A percentile compares a stretch with the other conserved stretches of the same genome.
phyloP scores from a whole-genome alignment of 257 asterid species.

The Solanum pinnatisectum region DNA sequence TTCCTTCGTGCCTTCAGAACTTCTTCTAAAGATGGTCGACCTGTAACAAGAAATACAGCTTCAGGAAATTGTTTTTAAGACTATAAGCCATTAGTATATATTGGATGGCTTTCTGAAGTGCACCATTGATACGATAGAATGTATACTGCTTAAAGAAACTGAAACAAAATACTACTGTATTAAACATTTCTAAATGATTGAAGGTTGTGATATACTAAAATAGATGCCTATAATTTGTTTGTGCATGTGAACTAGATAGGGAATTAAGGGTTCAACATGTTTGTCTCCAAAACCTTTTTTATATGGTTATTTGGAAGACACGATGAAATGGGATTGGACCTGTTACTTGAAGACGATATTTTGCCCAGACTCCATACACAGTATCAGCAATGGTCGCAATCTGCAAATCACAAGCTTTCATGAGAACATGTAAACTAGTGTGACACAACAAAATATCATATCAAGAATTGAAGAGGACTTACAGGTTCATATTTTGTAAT shows the following conservation, averaged over 20 bases:
- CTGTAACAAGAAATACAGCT: slow-evolving; percentile 20
- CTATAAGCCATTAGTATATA: not conserved
- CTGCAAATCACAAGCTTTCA: slow-evolving; percentile 19
- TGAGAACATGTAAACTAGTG: not conserved
- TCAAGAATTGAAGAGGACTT: slow-evolving; percentile 9
- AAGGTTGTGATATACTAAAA: not conserved
- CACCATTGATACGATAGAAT: not conserved
- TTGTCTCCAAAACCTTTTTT: not conserved
- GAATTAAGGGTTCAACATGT: not conserved
- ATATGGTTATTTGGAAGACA: not conserved
- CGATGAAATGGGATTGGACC: slow-evolving; percentile 22
- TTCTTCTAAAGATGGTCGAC: slow-evolving; percentile 78
- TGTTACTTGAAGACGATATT: slow-evolving; percentile 79
- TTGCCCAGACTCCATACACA: slow-evolving; percentile 78
- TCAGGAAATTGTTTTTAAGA: not conserved
- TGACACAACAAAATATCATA: not conserved
- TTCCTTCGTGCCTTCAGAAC: slow-evolving; percentile 64
- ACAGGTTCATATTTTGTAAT: slow-evolving; percentile 85
- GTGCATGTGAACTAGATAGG: not conserved
- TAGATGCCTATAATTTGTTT: too few relatives aligned
- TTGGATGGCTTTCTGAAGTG: not conserved
- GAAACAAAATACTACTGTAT: not conserved
- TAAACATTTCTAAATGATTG: not conserved
- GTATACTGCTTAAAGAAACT: not conserved
- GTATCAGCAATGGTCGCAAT: slow-evolving; percentile 66